Evolutionary conservation across 1,284 basidiomycete genomes (phyloP), one percentile per base, ranked within the genome.

Genomic region (Pyrrhoderma lamaoense): DNA sequence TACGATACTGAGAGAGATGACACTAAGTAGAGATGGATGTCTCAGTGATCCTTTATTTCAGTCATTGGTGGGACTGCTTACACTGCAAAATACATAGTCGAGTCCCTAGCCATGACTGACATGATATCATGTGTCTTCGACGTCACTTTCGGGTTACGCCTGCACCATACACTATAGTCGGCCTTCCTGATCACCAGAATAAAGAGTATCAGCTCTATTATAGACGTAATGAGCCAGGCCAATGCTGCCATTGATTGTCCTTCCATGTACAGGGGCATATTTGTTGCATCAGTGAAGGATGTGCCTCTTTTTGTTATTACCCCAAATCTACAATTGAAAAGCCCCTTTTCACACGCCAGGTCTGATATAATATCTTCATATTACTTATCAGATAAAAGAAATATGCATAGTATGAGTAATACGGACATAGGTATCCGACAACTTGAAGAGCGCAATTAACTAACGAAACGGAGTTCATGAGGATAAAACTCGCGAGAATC

Each of bases 191-290:
- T 7, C 4, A 47, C 46, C 9, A 47, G 8, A 31, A 47, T 11
- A 35, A 47, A 47, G 3, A 39, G n/a, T 8, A 38, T 35, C 3
- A 47, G 35, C 34, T 47, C 46, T 22, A 37, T 25, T 7, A 47
- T n/a, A 16, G 46, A 7, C 8, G 5, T 37, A 8, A 47, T 11
- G 8, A 35, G 2, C 46, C 46, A 47, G 13, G 11, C 36, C 2
- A 47, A 23, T 9, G 18, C 36, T 2, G 46, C 37, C 18, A 47
- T 19, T n/a, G 40, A 40, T n/a, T n/a, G n/a, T n/a, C n/a, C n/a
- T n/a, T n/a, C n/a, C n/a, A n/a, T n/a, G n/a, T n/a, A n/a, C n/a
- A n/a, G n/a, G n/a, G n/a, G n/a, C n/a, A n/a, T n/a, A n/a, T n/a
- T n/a, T n/a, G n/a, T n/a, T n/a, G n/a, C n/a, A n/a, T n/a, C n/a